phyloP scores from a whole-genome alignment of 371 early-diverging fungal genomes.

The Apophysomyces ossiformis region DNA sequence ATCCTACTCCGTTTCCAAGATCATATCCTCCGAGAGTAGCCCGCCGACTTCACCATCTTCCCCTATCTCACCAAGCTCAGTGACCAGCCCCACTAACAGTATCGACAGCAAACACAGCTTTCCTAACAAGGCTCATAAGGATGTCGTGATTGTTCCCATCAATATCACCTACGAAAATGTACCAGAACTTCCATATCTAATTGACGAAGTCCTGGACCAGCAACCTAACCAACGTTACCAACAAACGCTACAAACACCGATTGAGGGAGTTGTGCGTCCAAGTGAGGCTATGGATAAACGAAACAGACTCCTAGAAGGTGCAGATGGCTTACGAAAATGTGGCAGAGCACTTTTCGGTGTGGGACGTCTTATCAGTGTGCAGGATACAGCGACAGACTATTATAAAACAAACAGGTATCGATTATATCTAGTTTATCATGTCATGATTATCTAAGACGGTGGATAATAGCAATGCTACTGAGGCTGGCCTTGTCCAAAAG shows the following conservation, averaged over 20 bases:
- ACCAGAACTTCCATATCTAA: constrained; percentile 46
- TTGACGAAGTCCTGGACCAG: constrained; percentile 51
- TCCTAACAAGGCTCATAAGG: constrained; percentile 32
- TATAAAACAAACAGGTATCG: constrained; percentile 26
- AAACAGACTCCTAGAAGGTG: constrained; percentile 29
- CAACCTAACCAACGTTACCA: constrained; percentile 23
- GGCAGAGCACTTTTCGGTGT: constrained; percentile 48
- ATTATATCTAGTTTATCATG: neutral
- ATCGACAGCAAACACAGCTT: constrained; percentile 34
- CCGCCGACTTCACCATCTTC: constrained; percentile 34
- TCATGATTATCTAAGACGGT: neutral
- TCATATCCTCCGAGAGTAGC: constrained; percentile 29
- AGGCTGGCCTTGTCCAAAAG: constrained; percentile 26
- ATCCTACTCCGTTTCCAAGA: constrained; percentile 17
- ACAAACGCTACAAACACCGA: constrained; percentile 3
- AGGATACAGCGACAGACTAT: constrained; percentile 39
- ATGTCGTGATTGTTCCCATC: constrained; percentile 51
- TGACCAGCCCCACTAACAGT: constrained; percentile 36
- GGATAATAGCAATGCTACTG: constrained; percentile 14
- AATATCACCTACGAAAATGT: constrained; percentile 54
- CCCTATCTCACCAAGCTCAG: constrained; percentile 34
- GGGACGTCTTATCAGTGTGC: constrained; percentile 49
- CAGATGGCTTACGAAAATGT: constrained; percentile 29
- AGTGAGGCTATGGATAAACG: constrained; percentile 53
- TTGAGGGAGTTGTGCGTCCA: constrained; percentile 30